Evolutionary conservation across 768 basidiomycete species (phyloP), one percentile per base, ranked within the genome.

Genomic region (Tricholoma saponaceum): DNA sequence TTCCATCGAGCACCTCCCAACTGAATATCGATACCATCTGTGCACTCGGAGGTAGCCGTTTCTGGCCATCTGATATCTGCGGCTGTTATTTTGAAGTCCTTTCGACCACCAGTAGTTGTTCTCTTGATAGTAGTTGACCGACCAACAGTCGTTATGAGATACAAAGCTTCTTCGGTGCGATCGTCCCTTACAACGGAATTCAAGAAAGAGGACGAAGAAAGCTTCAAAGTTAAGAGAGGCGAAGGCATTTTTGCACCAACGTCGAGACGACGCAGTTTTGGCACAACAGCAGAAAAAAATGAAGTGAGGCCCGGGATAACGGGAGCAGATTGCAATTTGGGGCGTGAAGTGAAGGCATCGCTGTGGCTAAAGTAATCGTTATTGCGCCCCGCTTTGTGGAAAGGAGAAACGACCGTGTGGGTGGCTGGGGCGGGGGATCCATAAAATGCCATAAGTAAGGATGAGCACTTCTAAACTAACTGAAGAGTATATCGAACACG

Each of bases 11-110:
- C 75, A 60, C 77, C 79, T 18, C 75, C 79, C 73, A 91, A 82
- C 62, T 83, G 81, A n/a, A 90, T 73, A 22, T 79, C 69, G 22
- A 86, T 73, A 23, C 79, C 80, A 22, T 84, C 79, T 16, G 73
- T 63, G 16, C 76, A 76, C 67, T 83, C 84, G 20, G 75, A 75
- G 56, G 83, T 86, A 57, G 74, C 67, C 2, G 82, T 78, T 0
- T 73, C 74, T 13, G 88, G 86, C 89, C 89, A 92, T 56, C 80
- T 80, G 26, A 92, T 77, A 50, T 82, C 79, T 1, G 86, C 84
- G 46, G 81, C 79, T 58, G 76, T 82, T 49, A 79, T 75, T 9
- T 37, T 37, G 13, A 12, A 3, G 13, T 79, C 73, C 3, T 14
- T 12, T 37, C 80, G 76, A 71, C 75, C 77, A 6, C n/a, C n/a